phyloP scores from a whole-genome alignment of 1,284 basidiomycete species.

The Phellinidium pouzarii region DNA sequence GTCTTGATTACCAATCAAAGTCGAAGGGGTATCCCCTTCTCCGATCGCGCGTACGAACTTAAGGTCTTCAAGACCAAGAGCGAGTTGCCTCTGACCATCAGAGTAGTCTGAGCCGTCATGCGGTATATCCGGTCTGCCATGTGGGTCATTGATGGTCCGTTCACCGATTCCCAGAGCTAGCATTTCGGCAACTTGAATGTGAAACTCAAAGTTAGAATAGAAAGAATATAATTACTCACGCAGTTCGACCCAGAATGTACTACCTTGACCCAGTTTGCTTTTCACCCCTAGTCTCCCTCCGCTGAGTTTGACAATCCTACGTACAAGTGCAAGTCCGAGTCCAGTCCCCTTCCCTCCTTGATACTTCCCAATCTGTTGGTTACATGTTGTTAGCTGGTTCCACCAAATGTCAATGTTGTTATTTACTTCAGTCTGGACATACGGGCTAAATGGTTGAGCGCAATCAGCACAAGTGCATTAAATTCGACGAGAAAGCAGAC shows the following conservation, averaged over 20 bases:
- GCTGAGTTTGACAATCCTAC: constrained; percentile 43
- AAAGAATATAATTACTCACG: constrained; percentile 5
- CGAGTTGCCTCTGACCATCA: constrained; percentile 14
- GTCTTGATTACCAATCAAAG: not conserved
- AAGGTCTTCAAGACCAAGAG: constrained; percentile 12
- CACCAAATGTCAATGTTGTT: too few species aligned
- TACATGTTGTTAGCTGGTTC: too few species aligned
- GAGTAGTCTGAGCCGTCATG: constrained; percentile 17
- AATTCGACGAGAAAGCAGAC: constrained; percentile 16
- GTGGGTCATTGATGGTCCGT: constrained; percentile 11
- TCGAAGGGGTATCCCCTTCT: constrained; percentile 16
- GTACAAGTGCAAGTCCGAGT: constrained; percentile 43
- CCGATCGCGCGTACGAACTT: constrained; percentile 14
- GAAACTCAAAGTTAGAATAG: not conserved
- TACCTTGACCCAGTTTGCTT: constrained; percentile 29
- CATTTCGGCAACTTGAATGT: not conserved
- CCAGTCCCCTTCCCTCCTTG: constrained; percentile 40
- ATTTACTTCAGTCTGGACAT: constrained; percentile 27
- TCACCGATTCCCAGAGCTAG: constrained; percentile 21
- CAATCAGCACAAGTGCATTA: not conserved
- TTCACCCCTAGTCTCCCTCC: constrained; percentile 40
- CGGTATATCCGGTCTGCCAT: constrained; percentile 6
- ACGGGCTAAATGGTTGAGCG: constrained; percentile 21
- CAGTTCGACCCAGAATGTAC: constrained; percentile 42
- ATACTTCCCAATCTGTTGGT: constrained; percentile 21